Conservation (phyloP, 768 basidiomycete genomes). For the Mycena capillaripes region DNA sequence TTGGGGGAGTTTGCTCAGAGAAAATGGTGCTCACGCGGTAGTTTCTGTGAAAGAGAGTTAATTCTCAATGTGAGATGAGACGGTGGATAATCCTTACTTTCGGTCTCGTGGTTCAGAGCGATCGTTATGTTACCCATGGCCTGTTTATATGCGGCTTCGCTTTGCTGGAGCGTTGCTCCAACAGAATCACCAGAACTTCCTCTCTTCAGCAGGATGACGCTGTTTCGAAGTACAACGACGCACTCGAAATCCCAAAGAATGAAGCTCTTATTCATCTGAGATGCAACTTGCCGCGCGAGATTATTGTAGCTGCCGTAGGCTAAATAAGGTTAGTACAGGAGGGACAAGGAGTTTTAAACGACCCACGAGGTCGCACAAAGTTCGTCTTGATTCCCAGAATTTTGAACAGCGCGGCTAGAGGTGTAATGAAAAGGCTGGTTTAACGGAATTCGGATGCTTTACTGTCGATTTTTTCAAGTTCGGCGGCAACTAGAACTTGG, state of each 20-base stretch:
- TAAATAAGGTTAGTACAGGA: not conserved
- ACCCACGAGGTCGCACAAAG: conserved; percentile 15
- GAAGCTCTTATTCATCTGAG: conserved; percentile 30
- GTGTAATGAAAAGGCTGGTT: too few relatives aligned
- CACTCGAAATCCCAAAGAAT: conserved; percentile 53
- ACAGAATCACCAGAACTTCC: conserved; percentile 55
- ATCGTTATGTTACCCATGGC: conserved; percentile 51
- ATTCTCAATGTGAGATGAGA: not conserved
- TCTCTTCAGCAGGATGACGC: not conserved
- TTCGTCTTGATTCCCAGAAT: conserved; percentile 43
- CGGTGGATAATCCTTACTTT: not conserved
- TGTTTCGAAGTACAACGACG: not conserved
- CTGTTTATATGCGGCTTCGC: conserved; percentile 47
- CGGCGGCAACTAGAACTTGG: conserved; percentile 11
- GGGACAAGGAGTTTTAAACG: not conserved
- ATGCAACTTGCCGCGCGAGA: conserved; percentile 31
- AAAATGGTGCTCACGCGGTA: conserved; percentile 12
- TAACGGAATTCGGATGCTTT: not conserved
- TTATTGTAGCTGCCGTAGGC: conserved; percentile 38
- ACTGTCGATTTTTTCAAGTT: conserved; percentile 27
- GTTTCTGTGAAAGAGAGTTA: conserved; percentile 7
- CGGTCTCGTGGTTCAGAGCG: conserved; percentile 49
- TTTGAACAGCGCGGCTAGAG: conserved; percentile 38
- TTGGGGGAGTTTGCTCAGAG: not conserved
- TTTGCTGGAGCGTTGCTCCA: conserved; percentile 51